Base-by-base conservation (phyloP, 2,329 filamentous ascomycete species). In the Lojkania enalia region DNA sequence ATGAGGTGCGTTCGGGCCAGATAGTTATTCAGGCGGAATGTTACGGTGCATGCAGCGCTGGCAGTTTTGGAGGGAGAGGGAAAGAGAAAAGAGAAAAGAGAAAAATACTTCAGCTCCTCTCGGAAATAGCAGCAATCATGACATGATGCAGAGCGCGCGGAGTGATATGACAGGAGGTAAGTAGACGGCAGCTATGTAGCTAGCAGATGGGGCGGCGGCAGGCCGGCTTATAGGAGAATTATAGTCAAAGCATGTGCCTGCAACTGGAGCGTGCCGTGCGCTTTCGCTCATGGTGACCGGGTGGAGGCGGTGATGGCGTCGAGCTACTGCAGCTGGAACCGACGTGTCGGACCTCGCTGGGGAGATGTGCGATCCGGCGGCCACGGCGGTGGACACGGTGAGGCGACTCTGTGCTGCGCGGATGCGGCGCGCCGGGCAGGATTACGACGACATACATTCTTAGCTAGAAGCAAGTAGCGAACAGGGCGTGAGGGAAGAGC, bases 11-110 rank as follows among this genome's bases (percentile, higher is more conserved):
- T 25, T 13, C 4, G 20, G 44, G 32, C 7, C 6, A n/a, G 39
- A 16, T 6, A 38, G 37, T 23, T 14, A 45, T 43, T 42, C 46
- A 49, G 43, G 49, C 43, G 41, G 31, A 31, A 32, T n/a, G n/a
- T 44, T 18, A 25, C 19, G 19, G 16, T 44, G 44, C 44, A 44
- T 18, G n/a, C n/a, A 9, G 7, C 31, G 14, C 31, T 9, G 14
- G 31, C 31, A 33, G 23, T 7, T n/a, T 27, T 27, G 23, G 23
- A 27, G n/a, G 23, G 7, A 27, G 23, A 27, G 23, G 23, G 23
- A 7, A n/a, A 7, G 23, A 7, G n/a, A n/a, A 27, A 7, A 27
- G 7, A 27, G 7, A n/a, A 7, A 27, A n/a, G n/a, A 7, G 23
- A 7, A 27, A 27, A 7, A 27, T 27, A n/a, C 7, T n/a, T 27